Base-by-base conservation (phyloP, 805 yeast genomes). In the Suhomyces sp. region DNA sequence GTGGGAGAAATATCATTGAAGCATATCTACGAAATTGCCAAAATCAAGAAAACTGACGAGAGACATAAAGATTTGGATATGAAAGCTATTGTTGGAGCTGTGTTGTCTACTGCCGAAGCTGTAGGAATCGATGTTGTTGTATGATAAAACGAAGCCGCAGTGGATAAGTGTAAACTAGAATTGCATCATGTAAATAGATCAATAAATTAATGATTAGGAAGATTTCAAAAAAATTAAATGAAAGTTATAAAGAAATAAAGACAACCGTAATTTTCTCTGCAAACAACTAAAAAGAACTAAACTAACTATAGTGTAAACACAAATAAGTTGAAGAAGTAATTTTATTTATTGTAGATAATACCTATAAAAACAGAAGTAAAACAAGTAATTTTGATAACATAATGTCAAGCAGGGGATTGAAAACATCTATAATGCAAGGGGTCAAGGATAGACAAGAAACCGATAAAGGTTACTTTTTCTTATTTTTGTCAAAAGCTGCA, bases 21-120 rank as follows among this genome's bases (percentile, higher is more conserved):
- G 69, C 98, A 94, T 66, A 80, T 91, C 25, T 94, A 89, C 66
- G 98, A 93, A 72, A 88, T 94, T 61, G 98, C 99, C 35, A 87
- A 90, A 73, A 86, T 94, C 59, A 94, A 94, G 74, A 83, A 91
- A 67, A 86, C 85, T 1, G 99, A 94, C 69, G 84, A 83, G 2
- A 81, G 86, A 60, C 96, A 91, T 68, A 79, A 84, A 50, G 78
- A 80, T 48, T 71, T 86, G 52, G 88, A 85, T 19, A 66, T 93
- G 65, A 82, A 88, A 64, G 82, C 87, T 19, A 85, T 94, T 43
- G 87, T 87, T 51, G 93, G 93, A 62, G 83, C 90, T 27, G 82
- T 94, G 17, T 76, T 93, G 43, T 88, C 92, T 58, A 88, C 96
- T 2, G 98, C 98, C n/a, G 85, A 81, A 60, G 86, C 88, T 47